Percentiles rank a stretch among this genome's conserved stretches.
These are phyloP conservation scores for Sungouiella blattae DNA, from an alignment of 805 yeast species.

Conservation along the genomic window DNA sequence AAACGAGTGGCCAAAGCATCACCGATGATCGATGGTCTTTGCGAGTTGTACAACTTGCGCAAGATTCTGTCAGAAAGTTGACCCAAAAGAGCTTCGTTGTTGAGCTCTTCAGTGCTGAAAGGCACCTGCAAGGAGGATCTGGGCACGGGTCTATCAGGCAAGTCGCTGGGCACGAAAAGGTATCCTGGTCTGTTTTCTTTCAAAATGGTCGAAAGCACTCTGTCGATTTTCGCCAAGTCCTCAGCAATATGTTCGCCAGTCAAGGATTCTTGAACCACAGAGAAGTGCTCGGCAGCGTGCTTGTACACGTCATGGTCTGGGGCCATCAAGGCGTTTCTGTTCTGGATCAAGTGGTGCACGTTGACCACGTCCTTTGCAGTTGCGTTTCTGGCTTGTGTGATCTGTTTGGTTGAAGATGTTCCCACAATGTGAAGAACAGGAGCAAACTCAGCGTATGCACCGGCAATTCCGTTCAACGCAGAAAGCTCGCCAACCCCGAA, in stretches of 20 bases:
- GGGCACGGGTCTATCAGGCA: conserved; percentile 42
- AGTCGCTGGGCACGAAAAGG: conserved; percentile 70
- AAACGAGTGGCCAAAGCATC: conserved; percentile 71
- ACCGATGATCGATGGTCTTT: conserved; percentile 63
- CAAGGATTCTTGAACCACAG: conserved; percentile 47
- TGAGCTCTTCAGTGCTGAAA: conserved; percentile 14
- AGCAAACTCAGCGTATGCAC: conserved; percentile 77
- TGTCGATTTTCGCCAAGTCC: conserved; percentile 59
- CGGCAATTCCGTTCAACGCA: conserved; percentile 79
- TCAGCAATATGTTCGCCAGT: conserved; percentile 11
- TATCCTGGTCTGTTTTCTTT: conserved; percentile 75
- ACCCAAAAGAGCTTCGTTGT: conserved; percentile 14
- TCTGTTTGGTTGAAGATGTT: conserved; percentile 34
- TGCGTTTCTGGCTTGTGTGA: conserved; percentile 17
- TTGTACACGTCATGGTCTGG: conserved; percentile 70
- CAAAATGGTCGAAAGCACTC: conserved; percentile 54
- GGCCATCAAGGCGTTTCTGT: conserved; percentile 39
- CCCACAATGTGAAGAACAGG: conserved; percentile 87
- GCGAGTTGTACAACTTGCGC: conserved; percentile 46
- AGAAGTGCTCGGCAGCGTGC: conserved; percentile 54
- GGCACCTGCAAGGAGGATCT: conserved; percentile 16
- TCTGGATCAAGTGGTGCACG: conserved; percentile 61
- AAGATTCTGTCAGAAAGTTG: conserved; percentile 38
- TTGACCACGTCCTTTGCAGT: conserved; percentile 17
- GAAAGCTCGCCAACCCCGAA: conserved; percentile 89